These are phyloP conservation scores for Bipolaris cookei DNA, from an alignment of 2,329 filamentous ascomycete genomes.

Conservation along the genomic window DNA sequence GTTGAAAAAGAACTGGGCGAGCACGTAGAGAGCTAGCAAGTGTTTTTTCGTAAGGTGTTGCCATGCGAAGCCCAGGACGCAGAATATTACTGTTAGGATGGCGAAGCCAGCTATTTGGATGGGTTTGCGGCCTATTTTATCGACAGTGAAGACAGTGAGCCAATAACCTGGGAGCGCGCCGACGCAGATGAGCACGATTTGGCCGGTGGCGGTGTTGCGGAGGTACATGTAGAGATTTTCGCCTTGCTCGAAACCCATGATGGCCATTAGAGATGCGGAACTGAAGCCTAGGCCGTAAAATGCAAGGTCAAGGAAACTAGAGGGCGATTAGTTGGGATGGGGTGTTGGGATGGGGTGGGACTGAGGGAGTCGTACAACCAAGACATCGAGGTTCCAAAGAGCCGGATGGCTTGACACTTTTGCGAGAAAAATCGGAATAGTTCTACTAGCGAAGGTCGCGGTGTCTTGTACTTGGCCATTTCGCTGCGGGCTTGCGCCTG, in stretches of 20 bases:
- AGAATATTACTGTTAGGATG: slow-evolving; percentile 57
- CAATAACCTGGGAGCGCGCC: slow-evolving; percentile 84
- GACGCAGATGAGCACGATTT: slow-evolving; percentile 78
- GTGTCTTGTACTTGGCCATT: slow-evolving; percentile 44
- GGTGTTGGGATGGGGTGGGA: background rate
- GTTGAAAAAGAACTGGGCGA: slow-evolving; percentile 61
- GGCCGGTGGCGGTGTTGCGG: slow-evolving; percentile 77
- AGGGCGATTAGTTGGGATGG: background rate
- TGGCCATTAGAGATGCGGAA: slow-evolving; percentile 72
- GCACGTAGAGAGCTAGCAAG: slow-evolving; percentile 55
- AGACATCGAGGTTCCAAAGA: slow-evolving; percentile 77
- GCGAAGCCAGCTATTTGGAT: slow-evolving; percentile 68
- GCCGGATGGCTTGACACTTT: slow-evolving; percentile 72
- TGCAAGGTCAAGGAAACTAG: slow-evolving; percentile 65
- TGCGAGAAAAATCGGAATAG: slow-evolving; percentile 72
- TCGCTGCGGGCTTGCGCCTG: slow-evolving; percentile 62
- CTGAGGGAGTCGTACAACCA: slow-evolving; percentile 64
- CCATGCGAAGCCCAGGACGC: slow-evolving; percentile 58
- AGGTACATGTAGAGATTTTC: slow-evolving; percentile 70
- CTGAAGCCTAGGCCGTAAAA: slow-evolving; percentile 70
- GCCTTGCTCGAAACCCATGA: slow-evolving; percentile 73
- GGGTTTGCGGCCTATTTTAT: slow-evolving; percentile 76
- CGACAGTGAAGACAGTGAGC: slow-evolving; percentile 76
- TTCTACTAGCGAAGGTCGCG: slow-evolving; percentile 56
- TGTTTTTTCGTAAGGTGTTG: slow-evolving; percentile 51